These are phyloP conservation scores for Sherardia arvensis DNA, from an alignment of 257 asterid genomes.

Conservation along the genomic window DNA sequence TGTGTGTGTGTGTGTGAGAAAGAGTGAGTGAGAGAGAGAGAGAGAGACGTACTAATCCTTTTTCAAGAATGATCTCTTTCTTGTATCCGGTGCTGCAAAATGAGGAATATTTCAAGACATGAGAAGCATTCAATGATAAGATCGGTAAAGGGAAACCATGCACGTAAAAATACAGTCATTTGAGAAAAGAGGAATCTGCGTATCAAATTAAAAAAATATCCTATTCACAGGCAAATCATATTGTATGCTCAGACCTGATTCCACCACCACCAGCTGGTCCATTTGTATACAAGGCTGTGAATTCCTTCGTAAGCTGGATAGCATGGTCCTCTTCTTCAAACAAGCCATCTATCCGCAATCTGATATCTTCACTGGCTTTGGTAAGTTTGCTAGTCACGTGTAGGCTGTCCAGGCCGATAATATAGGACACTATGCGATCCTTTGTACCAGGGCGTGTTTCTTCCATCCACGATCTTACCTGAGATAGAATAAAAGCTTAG, in stretches of 20 bases:
- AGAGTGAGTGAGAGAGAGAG: conserved; percentile 11
- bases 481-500: not conserved
- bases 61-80: conserved; percentile 74
- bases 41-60: conserved; percentile 49
- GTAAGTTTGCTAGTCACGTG: conserved; percentile 31
- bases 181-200: not conserved
- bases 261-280: conserved; percentile 99
- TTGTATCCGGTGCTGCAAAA: conserved; percentile 82
- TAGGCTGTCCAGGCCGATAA: conserved; percentile 86
- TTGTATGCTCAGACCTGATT: conserved; percentile 41
- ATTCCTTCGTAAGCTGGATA: conserved; percentile 58
- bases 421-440: conserved; percentile 50
- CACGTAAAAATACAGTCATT: not conserved
- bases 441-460: conserved; percentile 55
- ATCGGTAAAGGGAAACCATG: not conserved
- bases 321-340: conserved; percentile 85
- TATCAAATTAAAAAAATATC: not conserved
- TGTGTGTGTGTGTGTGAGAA: not conserved
- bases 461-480: conserved; percentile 97
- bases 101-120: conserved; percentile 4
- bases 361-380: conserved; percentile 45
- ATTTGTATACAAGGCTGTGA: conserved; percentile 88
- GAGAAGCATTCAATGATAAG: conserved; percentile 7
- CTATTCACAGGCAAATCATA: conserved; percentile 3
- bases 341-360: conserved; percentile 88